Evolutionary conservation across 2,329 filamentous ascomycete species (phyloP).

Genomic region (Diaporthe amygdali): DNA sequence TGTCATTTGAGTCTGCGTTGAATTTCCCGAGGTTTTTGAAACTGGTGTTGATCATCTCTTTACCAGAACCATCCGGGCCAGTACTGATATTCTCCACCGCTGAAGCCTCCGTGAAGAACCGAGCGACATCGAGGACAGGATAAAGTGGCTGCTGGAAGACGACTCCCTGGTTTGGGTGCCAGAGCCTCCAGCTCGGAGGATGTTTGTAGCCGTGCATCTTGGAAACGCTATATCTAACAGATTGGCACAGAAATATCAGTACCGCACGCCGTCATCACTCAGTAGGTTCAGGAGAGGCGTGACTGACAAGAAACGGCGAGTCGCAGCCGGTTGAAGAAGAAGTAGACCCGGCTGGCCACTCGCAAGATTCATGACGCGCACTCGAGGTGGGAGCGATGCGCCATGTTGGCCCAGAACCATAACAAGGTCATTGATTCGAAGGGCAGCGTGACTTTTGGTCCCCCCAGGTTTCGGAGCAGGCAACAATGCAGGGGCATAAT

Average conservation of each 20-base stretch:
- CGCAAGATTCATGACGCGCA: slow-evolving; percentile 19
- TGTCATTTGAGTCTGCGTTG: not conserved
- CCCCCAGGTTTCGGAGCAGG: slow-evolving; percentile 1
- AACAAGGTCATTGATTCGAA: slow-evolving; percentile 15
- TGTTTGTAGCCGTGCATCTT: slow-evolving; percentile 26
- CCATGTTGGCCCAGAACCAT: slow-evolving; percentile 25
- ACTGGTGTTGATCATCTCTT: not conserved
- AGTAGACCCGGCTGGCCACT: slow-evolving; percentile 16
- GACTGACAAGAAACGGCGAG: slow-evolving; percentile 22
- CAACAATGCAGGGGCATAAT: slow-evolving; percentile 21
- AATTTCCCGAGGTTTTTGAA: not conserved
- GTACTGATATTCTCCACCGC: not conserved
- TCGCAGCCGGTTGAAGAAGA: slow-evolving; percentile 13
- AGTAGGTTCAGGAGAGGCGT: not conserved
- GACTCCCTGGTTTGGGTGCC: slow-evolving; percentile 44
- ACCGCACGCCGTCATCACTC: no score
- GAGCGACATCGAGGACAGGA: slow-evolving; percentile 28
- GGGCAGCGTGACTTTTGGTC: not conserved
- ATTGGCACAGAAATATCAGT: not conserved
- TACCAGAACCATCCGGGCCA: not conserved
- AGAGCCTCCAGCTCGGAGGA: slow-evolving; percentile 34
- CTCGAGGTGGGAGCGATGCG: slow-evolving; percentile 16
- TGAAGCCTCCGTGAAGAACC: slow-evolving; percentile 25
- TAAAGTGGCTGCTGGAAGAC: slow-evolving; percentile 38
- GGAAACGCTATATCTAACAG: not conserved